Base-by-base conservation (phyloP, 2,329 filamentous ascomycete species). In the Sporothrix pallida region DNA sequence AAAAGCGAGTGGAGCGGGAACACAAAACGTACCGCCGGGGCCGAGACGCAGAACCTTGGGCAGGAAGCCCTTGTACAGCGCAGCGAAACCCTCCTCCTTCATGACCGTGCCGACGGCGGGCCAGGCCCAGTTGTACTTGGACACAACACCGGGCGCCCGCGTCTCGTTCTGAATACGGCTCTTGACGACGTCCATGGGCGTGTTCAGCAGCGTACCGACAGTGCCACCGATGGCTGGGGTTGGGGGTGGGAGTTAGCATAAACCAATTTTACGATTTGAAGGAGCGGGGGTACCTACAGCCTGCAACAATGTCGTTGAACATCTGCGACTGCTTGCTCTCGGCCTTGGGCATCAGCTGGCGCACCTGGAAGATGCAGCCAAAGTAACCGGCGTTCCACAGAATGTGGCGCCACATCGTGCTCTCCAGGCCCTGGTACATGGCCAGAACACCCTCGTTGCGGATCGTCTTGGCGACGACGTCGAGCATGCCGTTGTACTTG, bases 61-160 rank as follows among this genome's bases (percentile, higher is more conserved):
- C 76, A 96, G 80, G 88, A 99, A 99, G 17, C 96, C 96, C 88
- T 98, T 99, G 88, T 99, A 99, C 75, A 99, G 86, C 54, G 96
- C 96, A 67, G 83, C 84, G 81, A 97, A 95, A 5, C 96, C 96
- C 84, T 99, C 96, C 85, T 99, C 96, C 84, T 90, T 93, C 84
- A 94, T 91, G 75, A 99, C 93, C 8, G 93, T 96, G 73, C 88
- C 91, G 70, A 98, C 86, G 26, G 94, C 91, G 65, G 94, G 93
- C 89, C 91, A 97, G 46, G 96, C 96, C 96, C 96, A 99, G 89
- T 98, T 98, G 87, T 99, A 99, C 88, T 99, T 99, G 80, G 93
- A 93, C 26, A 90, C 84, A 72, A 89, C 86, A 5, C 96, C 96
- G n/a, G 92, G 82, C 54, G 97, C 85, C 86, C 93, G 95, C 77